These are phyloP conservation scores for Bothriochloa decipiens DNA, from an alignment of 176 grass and related monocot genomes.

Conservation along the genomic window DNA sequence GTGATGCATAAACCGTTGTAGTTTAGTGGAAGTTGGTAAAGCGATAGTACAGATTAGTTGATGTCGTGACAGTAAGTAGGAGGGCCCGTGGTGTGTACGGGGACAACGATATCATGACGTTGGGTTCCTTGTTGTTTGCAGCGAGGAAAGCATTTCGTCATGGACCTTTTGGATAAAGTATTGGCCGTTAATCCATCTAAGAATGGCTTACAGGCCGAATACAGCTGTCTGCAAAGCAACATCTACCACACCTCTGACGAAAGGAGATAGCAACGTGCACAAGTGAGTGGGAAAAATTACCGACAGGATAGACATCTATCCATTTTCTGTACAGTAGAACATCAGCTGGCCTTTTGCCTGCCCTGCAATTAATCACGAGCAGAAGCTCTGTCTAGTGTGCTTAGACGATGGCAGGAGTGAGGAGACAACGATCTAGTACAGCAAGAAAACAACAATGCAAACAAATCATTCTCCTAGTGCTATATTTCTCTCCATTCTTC, in stretches of 20 bases:
- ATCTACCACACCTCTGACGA: background rate
- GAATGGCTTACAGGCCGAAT: conserved; percentile 15
- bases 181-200: background rate
- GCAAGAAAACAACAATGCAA: no score
- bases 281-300: background rate
- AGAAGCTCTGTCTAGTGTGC: no score
- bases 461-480: no score
- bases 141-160: background rate
- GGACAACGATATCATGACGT: background rate
- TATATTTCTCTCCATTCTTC: no score
- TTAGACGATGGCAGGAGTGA: no score
- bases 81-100: background rate
- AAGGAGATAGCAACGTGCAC: conserved; percentile 11
- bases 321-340: background rate
- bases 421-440: no score
- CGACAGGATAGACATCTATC: background rate
- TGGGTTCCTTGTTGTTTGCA: background rate
- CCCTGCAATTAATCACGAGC: no score
- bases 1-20: background rate
- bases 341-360: no score
- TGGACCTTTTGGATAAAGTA: conserved; percentile 10
- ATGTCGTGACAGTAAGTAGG: background rate
- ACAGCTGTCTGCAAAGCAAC: conserved; percentile 1
- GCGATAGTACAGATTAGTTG: conserved; percentile 2
- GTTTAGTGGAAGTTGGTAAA: background rate